These are phyloP conservation scores for Podosphaera aphanis DNA, from an alignment of 2,329 filamentous ascomycete genomes.

Conservation along the genomic window DNA sequence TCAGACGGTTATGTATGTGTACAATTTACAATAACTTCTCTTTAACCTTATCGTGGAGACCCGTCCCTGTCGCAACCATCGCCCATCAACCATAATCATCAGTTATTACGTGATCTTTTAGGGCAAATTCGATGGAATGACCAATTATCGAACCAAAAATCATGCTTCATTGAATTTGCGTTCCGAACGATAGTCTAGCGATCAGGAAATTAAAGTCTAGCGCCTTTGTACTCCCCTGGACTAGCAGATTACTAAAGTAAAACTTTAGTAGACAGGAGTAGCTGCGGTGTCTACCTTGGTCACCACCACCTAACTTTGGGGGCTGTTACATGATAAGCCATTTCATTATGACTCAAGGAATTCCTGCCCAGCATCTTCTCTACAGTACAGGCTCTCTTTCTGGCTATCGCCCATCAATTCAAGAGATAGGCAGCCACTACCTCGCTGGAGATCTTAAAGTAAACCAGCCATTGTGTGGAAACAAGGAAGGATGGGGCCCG, in stretches of 20 bases:
- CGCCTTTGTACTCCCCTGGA: neutral
- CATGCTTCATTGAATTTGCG: neutral
- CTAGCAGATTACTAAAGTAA: neutral
- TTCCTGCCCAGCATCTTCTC: constrained; percentile 6
- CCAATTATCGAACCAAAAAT: neutral
- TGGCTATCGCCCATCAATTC: constrained; percentile 25
- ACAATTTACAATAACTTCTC: no score
- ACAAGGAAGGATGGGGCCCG: constrained; percentile 86
- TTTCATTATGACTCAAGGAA: constrained; percentile 2
- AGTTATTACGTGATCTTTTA: neutral
- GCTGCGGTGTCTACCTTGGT: neutral
- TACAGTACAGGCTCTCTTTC: constrained; percentile 34
- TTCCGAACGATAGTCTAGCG: neutral
- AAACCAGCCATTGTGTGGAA: constrained; percentile 57
- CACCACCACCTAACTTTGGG: neutral
- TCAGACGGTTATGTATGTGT: no score
- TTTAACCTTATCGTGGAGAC: no score
- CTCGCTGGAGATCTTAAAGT: constrained; percentile 22
- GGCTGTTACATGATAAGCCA: neutral
- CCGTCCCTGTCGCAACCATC: no score
- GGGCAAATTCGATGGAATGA: neutral
- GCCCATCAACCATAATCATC: no score
- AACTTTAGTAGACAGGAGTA: neutral
- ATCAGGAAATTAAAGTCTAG: neutral
- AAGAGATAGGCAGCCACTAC: constrained; percentile 30